Conservation (phyloP, 2,329 filamentous ascomycete species). For the Fusarium abutilonis region DNA sequence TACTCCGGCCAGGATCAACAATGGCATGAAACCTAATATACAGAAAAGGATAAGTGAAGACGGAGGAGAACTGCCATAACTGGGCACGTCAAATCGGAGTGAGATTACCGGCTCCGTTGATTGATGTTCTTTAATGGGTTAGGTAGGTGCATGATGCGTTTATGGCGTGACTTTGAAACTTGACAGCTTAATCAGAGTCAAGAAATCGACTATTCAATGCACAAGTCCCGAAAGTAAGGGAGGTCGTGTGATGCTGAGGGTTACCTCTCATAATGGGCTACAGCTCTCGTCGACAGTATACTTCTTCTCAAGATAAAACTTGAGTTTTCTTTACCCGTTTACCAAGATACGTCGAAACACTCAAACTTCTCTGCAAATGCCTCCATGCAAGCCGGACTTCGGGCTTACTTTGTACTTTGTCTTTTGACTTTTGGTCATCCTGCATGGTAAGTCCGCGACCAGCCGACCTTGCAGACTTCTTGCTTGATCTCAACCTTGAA, state of each 20-base stretch:
- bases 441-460: too few relatives aligned
- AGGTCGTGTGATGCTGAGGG: too few relatives aligned
- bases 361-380: conserved; percentile 1
- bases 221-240: too few relatives aligned
- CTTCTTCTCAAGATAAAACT: too few relatives aligned
- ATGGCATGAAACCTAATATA: conserved; percentile 19
- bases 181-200: not conserved
- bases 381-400: not conserved
- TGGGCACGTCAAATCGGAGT: conserved; percentile 1
- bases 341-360: too few relatives aligned
- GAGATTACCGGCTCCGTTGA: not conserved
- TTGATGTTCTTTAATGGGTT: not conserved
- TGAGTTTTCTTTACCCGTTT: too few relatives aligned
- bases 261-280: too few relatives aligned
- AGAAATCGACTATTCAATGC: not conserved
- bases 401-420: not conserved
- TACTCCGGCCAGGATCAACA: conserved; percentile 7
- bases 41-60: not conserved
- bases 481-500: not conserved
- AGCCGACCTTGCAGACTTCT: not conserved
- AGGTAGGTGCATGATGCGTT: not conserved
- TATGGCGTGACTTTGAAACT: not conserved
- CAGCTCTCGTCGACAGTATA: too few relatives aligned
- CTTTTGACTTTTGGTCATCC: not conserved
- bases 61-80: conserved; percentile 6